Evolutionary conservation across 371 early-diverging fungal species (phyloP).

Genomic region (Syncephalastrum racemosum): DNA sequence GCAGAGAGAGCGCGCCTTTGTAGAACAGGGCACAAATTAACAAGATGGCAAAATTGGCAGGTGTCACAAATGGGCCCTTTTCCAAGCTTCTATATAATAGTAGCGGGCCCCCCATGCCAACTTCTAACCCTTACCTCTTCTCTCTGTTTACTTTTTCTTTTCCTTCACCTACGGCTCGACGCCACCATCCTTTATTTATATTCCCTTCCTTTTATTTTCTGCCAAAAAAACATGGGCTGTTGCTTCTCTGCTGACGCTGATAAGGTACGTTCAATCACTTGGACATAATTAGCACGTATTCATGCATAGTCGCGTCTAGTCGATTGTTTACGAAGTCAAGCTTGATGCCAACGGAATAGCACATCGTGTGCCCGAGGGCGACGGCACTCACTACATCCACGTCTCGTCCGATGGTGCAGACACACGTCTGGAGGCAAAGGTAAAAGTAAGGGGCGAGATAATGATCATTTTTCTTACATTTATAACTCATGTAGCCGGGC

Average conservation of each 20-base stretch:
- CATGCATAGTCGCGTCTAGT: background rate
- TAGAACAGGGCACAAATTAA: too few species aligned
- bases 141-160: background rate
- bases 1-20: too few species aligned
- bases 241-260: slow-evolving; percentile 25
- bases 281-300: background rate
- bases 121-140: background rate
- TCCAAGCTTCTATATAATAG: background rate
- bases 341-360: slow-evolving; percentile 46
- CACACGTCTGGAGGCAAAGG: too few species aligned
- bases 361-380: slow-evolving; percentile 42
- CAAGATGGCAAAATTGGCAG: too few species aligned
- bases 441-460: too few species aligned
- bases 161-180: background rate
- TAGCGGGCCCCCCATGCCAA: background rate
- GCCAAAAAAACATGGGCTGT: slow-evolving; percentile 31
- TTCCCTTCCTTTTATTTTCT: slow-evolving; percentile 11
- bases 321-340: slow-evolving; percentile 45
- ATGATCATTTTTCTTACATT: too few species aligned
- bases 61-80: too few species aligned
- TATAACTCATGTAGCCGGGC: too few species aligned
- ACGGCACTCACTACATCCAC: slow-evolving; percentile 49
- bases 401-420: slow-evolving; percentile 17
- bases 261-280: background rate
- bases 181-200: slow-evolving; percentile 3